phyloP scores from a whole-genome alignment of 2,329 filamentous ascomycete species.

The Leptographium lundbergii region DNA sequence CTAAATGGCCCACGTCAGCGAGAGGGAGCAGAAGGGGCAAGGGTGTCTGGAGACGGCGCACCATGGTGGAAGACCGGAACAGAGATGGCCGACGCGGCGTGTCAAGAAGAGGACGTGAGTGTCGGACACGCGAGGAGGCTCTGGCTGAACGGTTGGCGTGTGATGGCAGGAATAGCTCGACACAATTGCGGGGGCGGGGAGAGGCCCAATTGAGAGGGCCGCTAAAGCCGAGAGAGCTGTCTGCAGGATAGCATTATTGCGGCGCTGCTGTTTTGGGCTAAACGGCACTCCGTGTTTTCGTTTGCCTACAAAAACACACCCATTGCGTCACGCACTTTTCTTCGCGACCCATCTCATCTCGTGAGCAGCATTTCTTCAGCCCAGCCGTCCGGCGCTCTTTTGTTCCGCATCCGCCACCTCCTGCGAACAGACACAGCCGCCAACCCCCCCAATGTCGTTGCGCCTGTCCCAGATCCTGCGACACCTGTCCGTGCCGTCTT shows the following conservation, averaged over 20 bases:
- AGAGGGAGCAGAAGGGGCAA: not conserved
- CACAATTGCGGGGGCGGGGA: not conserved
- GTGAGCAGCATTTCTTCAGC: too few relatives aligned
- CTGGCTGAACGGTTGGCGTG: too few relatives aligned
- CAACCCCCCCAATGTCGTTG: constrained; percentile 7
- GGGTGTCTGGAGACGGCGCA: not conserved
- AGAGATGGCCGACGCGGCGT: not conserved
- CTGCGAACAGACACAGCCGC: not conserved
- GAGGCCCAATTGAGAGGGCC: not conserved
- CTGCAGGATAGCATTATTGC: not conserved
- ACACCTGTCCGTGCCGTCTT: constrained; percentile 3
- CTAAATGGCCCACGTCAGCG: constrained; percentile 15
- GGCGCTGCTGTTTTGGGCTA: not conserved
- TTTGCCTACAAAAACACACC: not conserved
- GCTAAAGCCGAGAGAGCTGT: not conserved
- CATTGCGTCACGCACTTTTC: not conserved
- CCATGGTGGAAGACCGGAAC: not conserved
- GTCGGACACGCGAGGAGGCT: not conserved
- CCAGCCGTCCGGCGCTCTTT: not conserved
- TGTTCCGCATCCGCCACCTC: not conserved
- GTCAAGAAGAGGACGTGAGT: not conserved
- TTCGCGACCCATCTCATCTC: not conserved
- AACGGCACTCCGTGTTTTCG: not conserved
- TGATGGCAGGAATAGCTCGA: not conserved
- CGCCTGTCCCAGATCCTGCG: constrained; percentile 8